Conservation (phyloP, 2,329 filamentous ascomycete genomes). For the Metarhizium rileyi region DNA sequence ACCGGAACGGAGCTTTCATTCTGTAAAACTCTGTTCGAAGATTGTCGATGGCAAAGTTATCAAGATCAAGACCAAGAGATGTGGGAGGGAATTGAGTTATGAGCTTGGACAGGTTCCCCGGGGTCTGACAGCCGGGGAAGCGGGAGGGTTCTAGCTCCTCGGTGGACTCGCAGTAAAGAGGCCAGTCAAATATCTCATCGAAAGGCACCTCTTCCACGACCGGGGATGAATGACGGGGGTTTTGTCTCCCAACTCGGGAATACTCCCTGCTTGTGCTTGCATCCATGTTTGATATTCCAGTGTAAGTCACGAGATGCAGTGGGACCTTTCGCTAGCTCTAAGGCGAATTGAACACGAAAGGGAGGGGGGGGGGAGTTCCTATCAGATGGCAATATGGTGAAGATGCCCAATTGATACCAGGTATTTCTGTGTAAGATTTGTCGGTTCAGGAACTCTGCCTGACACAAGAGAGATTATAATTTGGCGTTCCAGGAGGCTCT, state of each 20-base stretch:
- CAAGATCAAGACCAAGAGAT: constrained; percentile 19
- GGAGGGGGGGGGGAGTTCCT: constrained; percentile 14
- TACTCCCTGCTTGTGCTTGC: constrained; percentile 22
- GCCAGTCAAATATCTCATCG: constrained; percentile 28
- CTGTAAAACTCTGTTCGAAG: constrained; percentile 21
- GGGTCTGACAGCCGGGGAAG: constrained; percentile 19
- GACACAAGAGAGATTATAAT: constrained; percentile 30
- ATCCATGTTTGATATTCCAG: constrained; percentile 28
- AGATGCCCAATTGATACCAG: constrained; percentile 28
- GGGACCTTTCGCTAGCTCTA: constrained; percentile 28
- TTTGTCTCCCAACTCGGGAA: constrained; percentile 25
- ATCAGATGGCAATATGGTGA: constrained; percentile 29
- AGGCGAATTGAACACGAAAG: constrained; percentile 26
- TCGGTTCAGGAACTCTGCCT: constrained; percentile 27
- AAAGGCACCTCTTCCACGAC: constrained; percentile 25
- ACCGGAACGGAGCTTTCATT: constrained; percentile 24
- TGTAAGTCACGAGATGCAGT: constrained; percentile 33
- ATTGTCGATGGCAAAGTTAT: constrained; percentile 21
- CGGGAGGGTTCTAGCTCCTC: constrained; percentile 20
- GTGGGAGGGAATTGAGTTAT: constrained; percentile 24
- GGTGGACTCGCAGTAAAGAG: constrained; percentile 23
- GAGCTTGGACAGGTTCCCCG: constrained; percentile 22
- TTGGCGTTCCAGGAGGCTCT: constrained; percentile 26
- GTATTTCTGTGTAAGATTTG: constrained; percentile 29
- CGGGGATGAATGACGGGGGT: constrained; percentile 24